Evolutionary conservation across 129 eudicot genomes (phyloP), one percentile per base, ranked within the genome.

Genomic region (Saposhnikovia divaricata): DNA sequence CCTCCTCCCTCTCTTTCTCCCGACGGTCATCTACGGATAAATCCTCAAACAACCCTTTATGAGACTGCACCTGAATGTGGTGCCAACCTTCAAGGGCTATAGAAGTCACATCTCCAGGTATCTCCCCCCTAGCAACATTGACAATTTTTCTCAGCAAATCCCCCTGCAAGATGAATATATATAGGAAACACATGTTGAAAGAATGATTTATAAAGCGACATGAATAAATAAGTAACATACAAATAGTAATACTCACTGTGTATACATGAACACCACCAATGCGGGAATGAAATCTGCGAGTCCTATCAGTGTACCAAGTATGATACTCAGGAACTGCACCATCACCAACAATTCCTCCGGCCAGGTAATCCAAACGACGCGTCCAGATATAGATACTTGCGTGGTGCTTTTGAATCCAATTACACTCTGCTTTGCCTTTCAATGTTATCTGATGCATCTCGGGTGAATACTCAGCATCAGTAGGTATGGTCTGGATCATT

Each of bases 371-470:
- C 73, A 68, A 31, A 27, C 73, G 73, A 68, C 3, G 5, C 43
- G 4, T 31, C 73, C 73, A 68, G 73, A 68, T 68, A 31, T 11
- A 14, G 4, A 68, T 68, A 68, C 73, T 68, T 68, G 39, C 3
- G 43, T 27, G 73, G 73, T 68, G 73, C 73, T 34, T 68, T 31
- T 68, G 73, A 3, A 27, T 68, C 73, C 73, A 68, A 34, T 68
- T 68, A 31, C 73, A 68, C 73, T 68, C 73, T 31, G 73, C 42
- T 68, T 68, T 68, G 43, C 73, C 73, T 68, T 68, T 68, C 73
- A 68, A 68, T 68, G 73, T 68, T 34, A 68, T 68, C 73, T 68
- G 19, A 68, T 68, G 73, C 73, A 68, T 68, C 73, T 68, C 73
- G 7, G 15, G 39, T 31, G 73, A 68, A 68, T 68, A 68, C 38